Conservation (phyloP, 257 asterid species). For the Ocimum tenuiflorum region DNA sequence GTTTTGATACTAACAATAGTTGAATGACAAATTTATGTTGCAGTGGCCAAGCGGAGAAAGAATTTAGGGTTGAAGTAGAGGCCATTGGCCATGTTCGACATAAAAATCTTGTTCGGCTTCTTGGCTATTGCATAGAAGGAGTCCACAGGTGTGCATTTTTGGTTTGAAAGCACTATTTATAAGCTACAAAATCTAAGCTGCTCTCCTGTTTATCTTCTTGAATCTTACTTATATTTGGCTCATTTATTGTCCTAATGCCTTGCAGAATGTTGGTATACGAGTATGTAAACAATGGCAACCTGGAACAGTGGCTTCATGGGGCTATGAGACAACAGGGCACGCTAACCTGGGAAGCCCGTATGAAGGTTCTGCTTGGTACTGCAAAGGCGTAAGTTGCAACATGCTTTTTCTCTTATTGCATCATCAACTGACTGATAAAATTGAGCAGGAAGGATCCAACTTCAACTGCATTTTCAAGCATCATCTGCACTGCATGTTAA, state of each 20-base stretch:
- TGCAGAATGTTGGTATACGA: slow-evolving; percentile 90
- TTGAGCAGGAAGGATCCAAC: not conserved
- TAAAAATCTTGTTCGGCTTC: slow-evolving; percentile 90
- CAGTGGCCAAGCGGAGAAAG: slow-evolving; percentile 97
- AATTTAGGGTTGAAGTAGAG: slow-evolving; percentile 91
- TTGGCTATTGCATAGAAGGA: slow-evolving; percentile 96
- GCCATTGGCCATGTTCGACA: slow-evolving; percentile 98
- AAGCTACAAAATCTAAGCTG: not conserved
- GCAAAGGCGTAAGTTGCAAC: slow-evolving; percentile 78
- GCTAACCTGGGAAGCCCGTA: slow-evolving; percentile 89
- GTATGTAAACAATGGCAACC: slow-evolving; percentile 82
- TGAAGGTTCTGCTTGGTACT: slow-evolving; percentile 92
- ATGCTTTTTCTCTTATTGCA: not conserved
- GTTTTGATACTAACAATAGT: not conserved
- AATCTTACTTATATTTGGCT: not conserved
- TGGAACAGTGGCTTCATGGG: slow-evolving; percentile 98
- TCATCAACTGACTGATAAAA: not conserved
- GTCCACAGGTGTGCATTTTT: slow-evolving; percentile 58
- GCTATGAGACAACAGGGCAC: slow-evolving; percentile 79
- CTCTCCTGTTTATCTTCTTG: not conserved
- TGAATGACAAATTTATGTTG: slow-evolving; percentile 21
- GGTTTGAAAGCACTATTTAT: not conserved
- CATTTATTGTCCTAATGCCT: not conserved
- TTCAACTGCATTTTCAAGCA: not conserved
- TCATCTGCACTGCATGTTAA: not conserved